phyloP scores from a whole-genome alignment of 176 grass and related monocot genomes.

The Paspalum vaginatum region DNA sequence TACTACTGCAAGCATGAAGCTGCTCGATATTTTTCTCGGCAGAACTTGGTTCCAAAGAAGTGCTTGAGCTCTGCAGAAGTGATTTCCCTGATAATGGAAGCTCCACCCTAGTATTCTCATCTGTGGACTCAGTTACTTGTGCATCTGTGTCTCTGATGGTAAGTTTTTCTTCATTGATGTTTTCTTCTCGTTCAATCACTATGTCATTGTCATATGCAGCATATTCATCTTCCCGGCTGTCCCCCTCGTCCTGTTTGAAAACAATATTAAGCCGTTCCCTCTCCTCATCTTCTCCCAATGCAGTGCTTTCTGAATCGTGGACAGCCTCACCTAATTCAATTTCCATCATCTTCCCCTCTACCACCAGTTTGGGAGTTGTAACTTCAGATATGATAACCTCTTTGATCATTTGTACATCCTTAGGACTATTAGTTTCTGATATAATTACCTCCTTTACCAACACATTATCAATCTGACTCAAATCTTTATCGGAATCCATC shows the following conservation, averaged over 20 bases:
- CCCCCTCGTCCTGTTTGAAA: conserved; percentile 30
- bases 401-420: conserved; percentile 57
- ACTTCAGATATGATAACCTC: conserved; percentile 62
- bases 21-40: conserved; percentile 21
- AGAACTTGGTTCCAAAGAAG: conserved; percentile 27
- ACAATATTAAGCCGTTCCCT: neutral
- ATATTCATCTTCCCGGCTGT: conserved; percentile 31
- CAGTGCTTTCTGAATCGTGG: conserved; percentile 36
- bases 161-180: conserved; percentile 8
- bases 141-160: conserved; percentile 5
- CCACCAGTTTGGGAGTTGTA: conserved; percentile 44
- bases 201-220: conserved; percentile 33
- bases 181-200: conserved; percentile 32
- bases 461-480: conserved; percentile 41
- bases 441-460: conserved; percentile 58
- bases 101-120: conserved; percentile 30
- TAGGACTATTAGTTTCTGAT: conserved; percentile 48
- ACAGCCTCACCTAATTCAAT: conserved; percentile 34
- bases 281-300: conserved; percentile 17
- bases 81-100: conserved; percentile 29
- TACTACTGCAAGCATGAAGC: conserved; percentile 22
- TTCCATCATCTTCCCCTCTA: conserved; percentile 22
- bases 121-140: conserved; percentile 17
- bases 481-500: conserved; percentile 10
- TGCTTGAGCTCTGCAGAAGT: conserved; percentile 9